These are phyloP conservation scores for Leccinum subtestaceum DNA, from an alignment of 768 basidiomycete genomes.

Conservation along the genomic window DNA sequence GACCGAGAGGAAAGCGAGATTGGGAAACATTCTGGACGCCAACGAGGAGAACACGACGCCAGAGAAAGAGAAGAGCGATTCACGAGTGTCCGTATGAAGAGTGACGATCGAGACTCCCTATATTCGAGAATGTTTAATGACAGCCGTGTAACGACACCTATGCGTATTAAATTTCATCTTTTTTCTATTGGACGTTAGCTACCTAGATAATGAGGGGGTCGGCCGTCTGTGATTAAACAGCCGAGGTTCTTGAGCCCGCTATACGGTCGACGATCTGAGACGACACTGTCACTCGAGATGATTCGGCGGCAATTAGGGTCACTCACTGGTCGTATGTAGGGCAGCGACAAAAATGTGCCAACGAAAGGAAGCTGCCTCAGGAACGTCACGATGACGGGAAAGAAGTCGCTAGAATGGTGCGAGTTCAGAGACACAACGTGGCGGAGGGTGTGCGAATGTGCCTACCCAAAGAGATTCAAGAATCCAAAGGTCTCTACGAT, in stretches of 20 bases:
- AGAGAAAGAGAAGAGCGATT: slow-evolving; percentile 18
- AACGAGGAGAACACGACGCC: slow-evolving; percentile 4
- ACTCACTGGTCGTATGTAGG: slow-evolving; percentile 81
- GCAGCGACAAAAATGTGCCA: slow-evolving; percentile 80
- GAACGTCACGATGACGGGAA: slow-evolving; percentile 98
- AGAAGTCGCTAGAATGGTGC: slow-evolving; percentile 76
- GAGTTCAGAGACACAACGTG: slow-evolving; percentile 2
- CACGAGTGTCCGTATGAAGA: slow-evolving; percentile 11
- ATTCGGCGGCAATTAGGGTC: not conserved
- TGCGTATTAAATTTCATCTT: slow-evolving; percentile 16
- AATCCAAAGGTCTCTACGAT: slow-evolving; percentile 95
- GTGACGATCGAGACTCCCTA: not conserved
- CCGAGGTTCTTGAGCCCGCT: slow-evolving; percentile 75
- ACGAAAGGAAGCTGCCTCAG: slow-evolving; percentile 90
- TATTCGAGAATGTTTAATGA: not conserved
- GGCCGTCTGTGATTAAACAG: slow-evolving; percentile 44
- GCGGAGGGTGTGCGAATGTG: not conserved
- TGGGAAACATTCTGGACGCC: not conserved
- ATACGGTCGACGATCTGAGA: slow-evolving; percentile 72
- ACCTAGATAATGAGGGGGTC: slow-evolving; percentile 2
- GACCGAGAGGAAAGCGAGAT: slow-evolving; percentile 17
- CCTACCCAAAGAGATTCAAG: slow-evolving; percentile 92
- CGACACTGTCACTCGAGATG: slow-evolving; percentile 4
- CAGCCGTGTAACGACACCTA: slow-evolving; percentile 1
- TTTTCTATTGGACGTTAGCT: slow-evolving; percentile 10